Evolutionary conservation across 2,329 filamentous ascomycete species (phyloP).

Genomic region (Fusarium sp.): DNA sequence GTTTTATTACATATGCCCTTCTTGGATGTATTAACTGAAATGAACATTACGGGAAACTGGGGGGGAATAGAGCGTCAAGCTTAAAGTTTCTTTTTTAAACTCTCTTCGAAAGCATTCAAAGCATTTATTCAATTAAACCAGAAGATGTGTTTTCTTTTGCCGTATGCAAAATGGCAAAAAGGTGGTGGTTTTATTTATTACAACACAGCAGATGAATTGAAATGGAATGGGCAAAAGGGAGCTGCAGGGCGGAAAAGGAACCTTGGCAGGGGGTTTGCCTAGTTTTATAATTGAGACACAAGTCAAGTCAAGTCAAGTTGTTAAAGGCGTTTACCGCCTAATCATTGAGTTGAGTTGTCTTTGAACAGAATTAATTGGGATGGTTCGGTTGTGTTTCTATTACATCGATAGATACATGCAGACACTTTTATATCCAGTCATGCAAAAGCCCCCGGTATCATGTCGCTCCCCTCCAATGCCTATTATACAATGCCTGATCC

Average conservation of each 20-base stretch:
- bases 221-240: conserved; percentile 14
- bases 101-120: conserved; percentile 32
- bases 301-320: conserved; percentile 16
- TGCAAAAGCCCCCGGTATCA: conserved; percentile 13
- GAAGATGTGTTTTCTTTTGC: conserved; percentile 3
- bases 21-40: conserved; percentile 35
- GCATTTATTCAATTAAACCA: conserved; percentile 35
- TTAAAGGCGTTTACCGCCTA: conserved; percentile 22
- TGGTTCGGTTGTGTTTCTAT: conserved; percentile 5
- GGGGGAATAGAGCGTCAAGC: conserved; percentile 20
- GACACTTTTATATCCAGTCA: conserved; percentile 18
- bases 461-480: conserved; percentile 26
- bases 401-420: conserved; percentile 29
- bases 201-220: neutral
- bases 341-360: neutral
- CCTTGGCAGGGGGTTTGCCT: conserved; percentile 27
- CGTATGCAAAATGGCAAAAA: neutral
- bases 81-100: conserved; percentile 14
- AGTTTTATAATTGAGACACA: conserved; percentile 38
- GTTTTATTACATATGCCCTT: conserved; percentile 6
- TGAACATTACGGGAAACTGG: conserved; percentile 25
- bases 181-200: conserved; percentile 5
- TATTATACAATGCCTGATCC: conserved; percentile 30
- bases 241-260: conserved; percentile 31
- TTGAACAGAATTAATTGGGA: neutral